Evolutionary conservation across 106 monocot species (phyloP), one percentile per base, ranked within the genome.

Genomic region (Xerophyta viscosa): DNA sequence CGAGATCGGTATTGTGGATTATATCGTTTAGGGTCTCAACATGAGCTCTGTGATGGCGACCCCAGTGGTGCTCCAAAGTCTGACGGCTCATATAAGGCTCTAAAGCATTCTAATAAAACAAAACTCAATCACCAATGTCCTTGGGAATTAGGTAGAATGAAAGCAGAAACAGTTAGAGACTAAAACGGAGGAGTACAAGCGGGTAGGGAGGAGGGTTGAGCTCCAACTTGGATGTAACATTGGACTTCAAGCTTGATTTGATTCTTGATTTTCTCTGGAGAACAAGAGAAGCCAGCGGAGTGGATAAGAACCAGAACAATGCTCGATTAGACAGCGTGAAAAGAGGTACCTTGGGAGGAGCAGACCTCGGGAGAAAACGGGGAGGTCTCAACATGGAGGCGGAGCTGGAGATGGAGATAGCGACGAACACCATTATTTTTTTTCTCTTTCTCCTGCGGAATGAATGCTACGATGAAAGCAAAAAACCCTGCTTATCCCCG

Each of bases 81-180:
- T 94, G 66, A 4, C 54, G 66, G 67, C 88, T 94, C 71, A 94
- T 77, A 50, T 88, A 39, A 7, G 93, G 88, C 46, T 94, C 93
- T 71, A 94, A 46, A 21, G 88, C 56, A 64, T 72, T 48, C 92
- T 93, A 44, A 15, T n/a, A 52, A 26, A n/a, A 8, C 25, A 20
- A 50, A 31, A 15, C 13, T 7, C 11, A 58, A 53, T 4, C 53
- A 57, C 9, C 20, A 6, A 28, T 0, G 3, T 14, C 43, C n/a
- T 14, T 8, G 39, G n/a, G 19, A 37, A 28, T 1, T 14, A 54
- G 47, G 10, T 21, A 2, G 30, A 1, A 31, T 2, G 8, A 15
- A 50, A 2, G 3, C 6, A 41, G 0, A 21, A 26, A 19, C 10
- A 11, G 5, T 11, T 36, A 36, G 33, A 6, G 33, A 11, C 7